Percentiles rank a stretch among this genome's conserved stretches.
Conservation (phyloP, 129 eudicot genomes). For the Smallanthus sonchifolius region DNA sequence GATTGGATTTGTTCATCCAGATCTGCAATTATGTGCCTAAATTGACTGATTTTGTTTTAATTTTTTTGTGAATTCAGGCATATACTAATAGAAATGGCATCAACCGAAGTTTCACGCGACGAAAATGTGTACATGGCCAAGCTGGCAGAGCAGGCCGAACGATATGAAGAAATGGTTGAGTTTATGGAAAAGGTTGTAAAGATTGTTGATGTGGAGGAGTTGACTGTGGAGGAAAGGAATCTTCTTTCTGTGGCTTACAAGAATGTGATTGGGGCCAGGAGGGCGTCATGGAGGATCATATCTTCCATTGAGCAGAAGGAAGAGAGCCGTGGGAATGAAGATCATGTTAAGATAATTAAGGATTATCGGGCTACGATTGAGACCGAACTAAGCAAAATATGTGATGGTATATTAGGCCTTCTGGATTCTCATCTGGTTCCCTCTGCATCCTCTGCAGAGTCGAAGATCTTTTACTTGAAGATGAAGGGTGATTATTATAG, state of each 20-base stretch:
- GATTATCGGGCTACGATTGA: background rate
- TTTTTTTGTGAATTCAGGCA: background rate
- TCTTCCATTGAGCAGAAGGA: slow-evolving; percentile 6
- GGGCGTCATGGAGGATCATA: slow-evolving; percentile 10
- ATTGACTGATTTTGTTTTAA: background rate
- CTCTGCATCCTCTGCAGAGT: slow-evolving; percentile 63
- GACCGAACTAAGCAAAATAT: background rate
- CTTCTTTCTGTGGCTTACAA: slow-evolving; percentile 92
- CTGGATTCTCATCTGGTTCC: slow-evolving; percentile 32
- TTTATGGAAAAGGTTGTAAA: slow-evolving; percentile 89
- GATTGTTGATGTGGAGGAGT: slow-evolving; percentile 60
- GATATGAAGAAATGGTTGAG: slow-evolving; percentile 95
- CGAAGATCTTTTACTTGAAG: slow-evolving; percentile 74
- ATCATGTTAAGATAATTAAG: slow-evolving; percentile 3
- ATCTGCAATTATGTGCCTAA: background rate
- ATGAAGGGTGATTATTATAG: slow-evolving; percentile 78
- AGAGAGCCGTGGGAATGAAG: slow-evolving; percentile 11
- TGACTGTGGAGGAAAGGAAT: slow-evolving; percentile 85
- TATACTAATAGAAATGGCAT: slow-evolving; percentile 35
- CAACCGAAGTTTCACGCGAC: slow-evolving; percentile 58
- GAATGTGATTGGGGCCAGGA: slow-evolving; percentile 43
- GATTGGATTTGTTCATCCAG: slow-evolving; percentile 1
- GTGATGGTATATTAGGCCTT: slow-evolving; percentile 1
- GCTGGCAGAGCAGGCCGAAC: slow-evolving; percentile 88
- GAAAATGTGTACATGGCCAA: slow-evolving; percentile 92